phyloP scores from a whole-genome alignment of 441 rosid genomes.

The Jatropha multifida region DNA sequence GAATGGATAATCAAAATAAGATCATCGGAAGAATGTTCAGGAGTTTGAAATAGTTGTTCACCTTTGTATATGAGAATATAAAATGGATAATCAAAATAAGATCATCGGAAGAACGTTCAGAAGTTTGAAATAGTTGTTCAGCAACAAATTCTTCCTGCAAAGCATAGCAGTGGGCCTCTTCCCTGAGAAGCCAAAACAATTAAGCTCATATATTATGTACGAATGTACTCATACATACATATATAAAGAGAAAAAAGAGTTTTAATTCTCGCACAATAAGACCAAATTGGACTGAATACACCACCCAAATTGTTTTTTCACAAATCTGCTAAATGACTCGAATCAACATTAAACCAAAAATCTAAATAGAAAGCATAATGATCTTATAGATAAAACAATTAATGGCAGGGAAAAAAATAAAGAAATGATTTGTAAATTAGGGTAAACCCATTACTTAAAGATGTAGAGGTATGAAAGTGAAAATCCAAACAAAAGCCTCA shows the following conservation, averaged over 20 bases:
- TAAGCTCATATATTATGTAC: not conserved
- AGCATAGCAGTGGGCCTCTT: slow-evolving; percentile 64
- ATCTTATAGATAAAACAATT: not conserved
- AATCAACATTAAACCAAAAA: not conserved
- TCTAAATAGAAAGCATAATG: not conserved
- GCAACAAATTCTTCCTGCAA: slow-evolving; percentile 87
- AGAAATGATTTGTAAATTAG: not conserved
- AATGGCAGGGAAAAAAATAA: not conserved
- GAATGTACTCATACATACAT: no score
- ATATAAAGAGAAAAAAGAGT: not conserved
- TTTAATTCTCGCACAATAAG: not conserved
- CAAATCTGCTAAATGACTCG: not conserved
- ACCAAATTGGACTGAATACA: not conserved
- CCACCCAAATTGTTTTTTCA: not conserved
- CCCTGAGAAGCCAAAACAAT: slow-evolving; percentile 44
- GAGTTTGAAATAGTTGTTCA: slow-evolving; percentile 82
- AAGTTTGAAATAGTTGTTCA: slow-evolving; percentile 82
- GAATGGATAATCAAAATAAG: slow-evolving; percentile 68
- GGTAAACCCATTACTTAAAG: not conserved
- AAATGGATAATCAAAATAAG: slow-evolving; percentile 67
- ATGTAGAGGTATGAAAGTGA: not conserved
- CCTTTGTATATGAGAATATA: slow-evolving; percentile 45
- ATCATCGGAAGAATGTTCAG: slow-evolving; percentile 68
- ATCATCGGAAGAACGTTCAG: slow-evolving; percentile 68
- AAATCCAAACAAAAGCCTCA: not conserved